These are phyloP conservation scores for Penicillium sp. DNA, from an alignment of 2,329 filamentous ascomycete genomes.

Conservation along the genomic window DNA sequence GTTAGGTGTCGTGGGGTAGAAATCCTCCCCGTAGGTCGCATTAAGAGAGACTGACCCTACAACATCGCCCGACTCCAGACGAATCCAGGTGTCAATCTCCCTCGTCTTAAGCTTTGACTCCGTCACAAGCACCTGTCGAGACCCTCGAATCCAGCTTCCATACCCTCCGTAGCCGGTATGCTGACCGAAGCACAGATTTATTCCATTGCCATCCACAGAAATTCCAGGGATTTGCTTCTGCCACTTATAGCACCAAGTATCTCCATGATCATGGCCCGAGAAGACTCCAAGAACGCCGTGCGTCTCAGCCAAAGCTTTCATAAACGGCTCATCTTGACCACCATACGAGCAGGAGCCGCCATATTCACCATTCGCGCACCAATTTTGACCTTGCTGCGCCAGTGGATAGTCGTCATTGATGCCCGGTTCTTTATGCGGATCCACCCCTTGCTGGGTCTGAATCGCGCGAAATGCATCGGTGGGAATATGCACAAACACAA, in stretches of 20 bases:
- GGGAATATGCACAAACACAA: constrained; percentile 54
- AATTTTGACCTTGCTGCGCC: constrained; percentile 14
- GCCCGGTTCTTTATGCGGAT: constrained; percentile 39
- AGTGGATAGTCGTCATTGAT: constrained; percentile 43
- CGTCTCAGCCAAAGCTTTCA: constrained; percentile 54
- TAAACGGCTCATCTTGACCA: constrained; percentile 55
- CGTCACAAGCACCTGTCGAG: constrained; percentile 49
- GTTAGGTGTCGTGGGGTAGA: constrained; percentile 2
- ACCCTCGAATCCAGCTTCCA: constrained; percentile 57
- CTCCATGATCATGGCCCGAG: constrained; percentile 61
- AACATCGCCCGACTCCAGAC: constrained; percentile 51
- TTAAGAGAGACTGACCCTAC: constrained; percentile 53
- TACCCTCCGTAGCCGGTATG: constrained; percentile 67
- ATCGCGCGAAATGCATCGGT: constrained; percentile 38
- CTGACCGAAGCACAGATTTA: constrained; percentile 54
- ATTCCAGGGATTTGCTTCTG: constrained; percentile 20
- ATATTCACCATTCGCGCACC: constrained; percentile 7
- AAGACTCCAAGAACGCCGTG: constrained; percentile 54
- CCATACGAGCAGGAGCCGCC: constrained; percentile 22
- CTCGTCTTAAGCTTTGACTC: constrained; percentile 37
- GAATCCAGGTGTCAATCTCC: constrained; percentile 55
- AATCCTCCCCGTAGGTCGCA: constrained; percentile 52
- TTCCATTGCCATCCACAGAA: constrained; percentile 38
- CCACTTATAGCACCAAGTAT: constrained; percentile 50
- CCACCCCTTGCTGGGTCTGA: constrained; percentile 38